These are phyloP conservation scores for Phylloporus sp. DNA, from an alignment of 768 basidiomycete species.

Conservation along the genomic window DNA sequence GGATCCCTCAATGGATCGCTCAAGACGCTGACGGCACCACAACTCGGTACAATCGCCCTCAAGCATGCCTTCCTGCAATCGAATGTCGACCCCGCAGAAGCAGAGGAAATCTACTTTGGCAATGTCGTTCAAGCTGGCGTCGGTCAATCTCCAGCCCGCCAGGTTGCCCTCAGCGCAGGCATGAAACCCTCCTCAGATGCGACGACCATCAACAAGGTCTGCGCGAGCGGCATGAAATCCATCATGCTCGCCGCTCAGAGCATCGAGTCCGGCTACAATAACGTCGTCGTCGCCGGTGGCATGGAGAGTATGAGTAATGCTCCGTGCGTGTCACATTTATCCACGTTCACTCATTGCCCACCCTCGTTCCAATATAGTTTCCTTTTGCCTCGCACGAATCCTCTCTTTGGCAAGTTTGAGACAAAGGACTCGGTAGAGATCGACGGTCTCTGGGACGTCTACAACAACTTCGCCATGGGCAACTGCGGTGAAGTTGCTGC, in stretches of 20 bases:
- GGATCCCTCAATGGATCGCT: constrained; percentile 89
- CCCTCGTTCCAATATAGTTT: constrained; percentile 43
- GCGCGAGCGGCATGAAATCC: constrained; percentile 94
- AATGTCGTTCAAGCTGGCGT: constrained; percentile 98
- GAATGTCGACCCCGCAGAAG: constrained; percentile 69
- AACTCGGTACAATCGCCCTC: constrained; percentile 84
- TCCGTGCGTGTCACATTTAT: constrained; percentile 58
- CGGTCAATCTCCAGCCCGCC: constrained; percentile 96
- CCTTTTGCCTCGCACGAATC: constrained; percentile 76
- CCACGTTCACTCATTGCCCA: constrained; percentile 4
- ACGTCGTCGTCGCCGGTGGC: constrained; percentile 88
- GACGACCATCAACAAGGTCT: constrained; percentile 99
- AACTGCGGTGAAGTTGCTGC: constrained; percentile 91
- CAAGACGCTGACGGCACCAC: constrained; percentile 82
- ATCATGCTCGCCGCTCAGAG: constrained; percentile 91
- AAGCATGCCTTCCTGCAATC: constrained; percentile 85
- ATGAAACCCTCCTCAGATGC: constrained; percentile 83
- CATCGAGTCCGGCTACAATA: constrained; percentile 81
- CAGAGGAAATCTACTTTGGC: constrained; percentile 97
- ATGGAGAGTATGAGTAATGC: constrained; percentile 99
- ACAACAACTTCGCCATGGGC: constrained; percentile 98
- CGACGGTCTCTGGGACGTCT: constrained; percentile 96
- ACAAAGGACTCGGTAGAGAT: constrained; percentile 81
- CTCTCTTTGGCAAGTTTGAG: constrained; percentile 84
- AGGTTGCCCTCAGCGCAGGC: constrained; percentile 91